Conservation (phyloP, 176 grass and related monocot genomes). For the Oropetium thomaeum region DNA sequence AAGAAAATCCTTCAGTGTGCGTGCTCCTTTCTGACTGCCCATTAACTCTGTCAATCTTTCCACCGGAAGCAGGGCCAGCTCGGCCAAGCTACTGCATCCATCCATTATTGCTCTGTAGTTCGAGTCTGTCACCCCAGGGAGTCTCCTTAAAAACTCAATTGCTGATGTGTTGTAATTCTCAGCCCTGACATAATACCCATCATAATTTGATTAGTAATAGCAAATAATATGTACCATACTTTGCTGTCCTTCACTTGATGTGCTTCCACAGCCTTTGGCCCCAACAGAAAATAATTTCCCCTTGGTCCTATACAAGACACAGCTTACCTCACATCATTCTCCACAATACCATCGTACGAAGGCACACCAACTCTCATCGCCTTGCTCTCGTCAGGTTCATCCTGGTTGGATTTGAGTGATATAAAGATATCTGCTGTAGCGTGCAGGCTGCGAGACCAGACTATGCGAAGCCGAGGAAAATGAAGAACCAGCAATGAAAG, state of each 20-base stretch:
- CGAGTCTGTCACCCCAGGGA: constrained; percentile 85
- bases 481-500: constrained; percentile 78
- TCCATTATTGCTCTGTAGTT: constrained; percentile 89
- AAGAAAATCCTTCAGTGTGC: constrained; percentile 83
- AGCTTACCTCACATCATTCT: constrained; percentile 78
- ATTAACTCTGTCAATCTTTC: constrained; percentile 74
- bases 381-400: constrained; percentile 91
- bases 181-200: constrained; percentile 45
- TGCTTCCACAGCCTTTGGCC: background rate
- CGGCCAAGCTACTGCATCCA: constrained; percentile 73
- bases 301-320: background rate
- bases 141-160: constrained; percentile 87
- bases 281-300: background rate
- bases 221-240: background rate
- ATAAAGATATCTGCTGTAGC: constrained; percentile 86
- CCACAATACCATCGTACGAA: constrained; percentile 71
- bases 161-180: constrained; percentile 96
- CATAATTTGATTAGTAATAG: background rate
- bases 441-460: constrained; percentile 91
- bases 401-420: constrained; percentile 92
- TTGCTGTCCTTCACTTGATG: background rate
- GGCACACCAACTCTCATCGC: constrained; percentile 89
- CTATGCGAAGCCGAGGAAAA: constrained; percentile 88
- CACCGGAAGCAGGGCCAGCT: constrained; percentile 71
- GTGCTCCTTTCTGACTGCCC: constrained; percentile 76